Conservation (phyloP, 2,329 filamentous ascomycete species). For the Aspergillus udagawae region DNA sequence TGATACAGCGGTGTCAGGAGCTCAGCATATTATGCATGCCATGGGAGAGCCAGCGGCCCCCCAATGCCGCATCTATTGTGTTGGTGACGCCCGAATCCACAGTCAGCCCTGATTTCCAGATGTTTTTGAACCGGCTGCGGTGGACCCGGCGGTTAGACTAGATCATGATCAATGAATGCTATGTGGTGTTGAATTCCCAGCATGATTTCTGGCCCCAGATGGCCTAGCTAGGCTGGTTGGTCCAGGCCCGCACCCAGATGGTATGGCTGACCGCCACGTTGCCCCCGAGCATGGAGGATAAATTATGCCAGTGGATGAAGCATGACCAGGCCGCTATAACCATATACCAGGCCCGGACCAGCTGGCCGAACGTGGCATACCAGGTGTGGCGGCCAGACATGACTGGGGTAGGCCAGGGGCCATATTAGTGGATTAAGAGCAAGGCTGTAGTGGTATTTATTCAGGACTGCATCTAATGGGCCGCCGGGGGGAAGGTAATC, state of each 20-base stretch:
- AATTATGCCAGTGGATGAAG: neutral
- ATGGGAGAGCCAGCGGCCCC: conserved; percentile 7
- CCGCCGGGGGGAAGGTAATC: neutral
- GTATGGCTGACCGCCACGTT: conserved; percentile 12
- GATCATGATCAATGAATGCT: conserved; percentile 7
- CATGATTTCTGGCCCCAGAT: conserved; percentile 1
- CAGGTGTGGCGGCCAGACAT: neutral
- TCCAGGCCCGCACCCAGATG: neutral
- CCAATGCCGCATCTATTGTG: conserved; percentile 4
- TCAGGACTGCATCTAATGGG: neutral
- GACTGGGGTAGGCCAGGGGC: neutral
- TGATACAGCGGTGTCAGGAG: neutral
- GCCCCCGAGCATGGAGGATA: conserved; percentile 1
- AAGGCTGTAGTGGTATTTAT: neutral
- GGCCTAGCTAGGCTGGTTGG: neutral
- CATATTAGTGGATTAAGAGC: neutral
- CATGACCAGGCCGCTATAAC: neutral
- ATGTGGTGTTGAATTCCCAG: conserved; percentile 6
- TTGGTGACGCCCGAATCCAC: conserved; percentile 8
- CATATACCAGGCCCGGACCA: neutral
- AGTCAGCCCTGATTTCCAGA: neutral
- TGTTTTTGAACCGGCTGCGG: conserved; percentile 1
- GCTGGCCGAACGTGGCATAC: conserved; percentile 1
- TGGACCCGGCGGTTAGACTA: neutral
- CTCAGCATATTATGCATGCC: neutral